Evolutionary conservation across 345 rosid genomes (phyloP).

Genomic region (Orychophragmus violaceus): DNA sequence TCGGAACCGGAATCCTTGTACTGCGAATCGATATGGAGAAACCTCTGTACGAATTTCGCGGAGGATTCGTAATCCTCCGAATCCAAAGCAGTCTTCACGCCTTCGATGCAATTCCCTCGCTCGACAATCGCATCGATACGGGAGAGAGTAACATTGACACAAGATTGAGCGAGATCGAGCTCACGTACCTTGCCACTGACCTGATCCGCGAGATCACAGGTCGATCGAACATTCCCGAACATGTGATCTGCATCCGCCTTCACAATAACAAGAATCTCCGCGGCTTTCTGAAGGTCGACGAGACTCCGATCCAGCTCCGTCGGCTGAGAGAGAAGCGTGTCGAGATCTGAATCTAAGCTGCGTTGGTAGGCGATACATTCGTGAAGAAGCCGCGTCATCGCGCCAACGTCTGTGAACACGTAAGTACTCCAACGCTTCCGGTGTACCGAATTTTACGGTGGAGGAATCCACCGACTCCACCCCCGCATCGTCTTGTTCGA

Average conservation of each 20-base stretch:
- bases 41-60: too few relatives aligned
- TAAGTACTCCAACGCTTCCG: slow-evolving; percentile 47
- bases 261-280: slow-evolving; percentile 72
- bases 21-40: too few relatives aligned
- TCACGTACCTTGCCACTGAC: too few relatives aligned
- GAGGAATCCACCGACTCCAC: slow-evolving; percentile 18
- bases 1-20: slow-evolving; percentile 75
- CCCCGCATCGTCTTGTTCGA: slow-evolving; percentile 32
- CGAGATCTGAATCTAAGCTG: slow-evolving; percentile 69
- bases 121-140: slow-evolving; percentile 89
- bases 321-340: slow-evolving; percentile 64
- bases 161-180: slow-evolving; percentile 92
- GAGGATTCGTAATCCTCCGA: slow-evolving; percentile 76
- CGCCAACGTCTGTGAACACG: slow-evolving; percentile 87
- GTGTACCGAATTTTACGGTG: slow-evolving; percentile 54
- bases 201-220: too few relatives aligned
- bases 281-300: slow-evolving; percentile 56
- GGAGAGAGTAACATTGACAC: slow-evolving; percentile 66
- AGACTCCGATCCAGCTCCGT: slow-evolving; percentile 76
- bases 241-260: slow-evolving; percentile 68
- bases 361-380: too few relatives aligned
- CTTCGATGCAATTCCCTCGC: too few relatives aligned
- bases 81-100: slow-evolving; percentile 63
- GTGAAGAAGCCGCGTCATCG: slow-evolving; percentile 95
- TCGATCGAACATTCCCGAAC: too few relatives aligned